phyloP scores from a whole-genome alignment of 345 rosid genomes.

The Rhodomyrtus tomentosa region DNA sequence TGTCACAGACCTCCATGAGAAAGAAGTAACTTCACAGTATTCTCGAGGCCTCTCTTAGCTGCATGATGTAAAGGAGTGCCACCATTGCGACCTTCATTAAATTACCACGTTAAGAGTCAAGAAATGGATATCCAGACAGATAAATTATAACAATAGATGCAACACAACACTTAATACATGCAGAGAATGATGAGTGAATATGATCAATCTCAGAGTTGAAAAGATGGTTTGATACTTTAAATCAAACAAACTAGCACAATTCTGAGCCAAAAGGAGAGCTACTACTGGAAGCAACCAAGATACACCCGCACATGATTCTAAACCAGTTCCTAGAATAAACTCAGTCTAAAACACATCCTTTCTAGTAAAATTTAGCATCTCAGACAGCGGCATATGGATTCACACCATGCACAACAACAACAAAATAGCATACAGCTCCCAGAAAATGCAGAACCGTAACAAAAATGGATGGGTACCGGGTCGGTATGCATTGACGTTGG shows the following conservation, averaged over 20 bases:
- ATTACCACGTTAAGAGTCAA: neutral
- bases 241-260: neutral
- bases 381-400: neutral
- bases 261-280: neutral
- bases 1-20: slow-evolving; percentile 51
- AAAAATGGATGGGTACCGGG: slow-evolving; percentile 33
- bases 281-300: neutral
- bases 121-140: neutral
- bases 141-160: neutral
- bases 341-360: neutral
- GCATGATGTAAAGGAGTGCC: slow-evolving; percentile 99
- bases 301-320: neutral
- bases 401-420: neutral
- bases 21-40: slow-evolving; percentile 71
- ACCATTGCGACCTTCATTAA: slow-evolving; percentile 51
- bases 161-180: neutral
- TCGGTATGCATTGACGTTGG: slow-evolving; percentile 79
- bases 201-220: neutral
- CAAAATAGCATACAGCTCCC: neutral
- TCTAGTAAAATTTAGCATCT: neutral
- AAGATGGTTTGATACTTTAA: neutral
- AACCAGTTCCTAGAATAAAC: neutral
- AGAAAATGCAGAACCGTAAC: neutral
- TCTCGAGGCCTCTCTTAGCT: slow-evolving; percentile 80
- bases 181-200: neutral